Percentiles rank a stretch among this genome's conserved stretches.
phyloP scores from a whole-genome alignment of 306 rosid species.

The Cucurbita moschata region DNA sequence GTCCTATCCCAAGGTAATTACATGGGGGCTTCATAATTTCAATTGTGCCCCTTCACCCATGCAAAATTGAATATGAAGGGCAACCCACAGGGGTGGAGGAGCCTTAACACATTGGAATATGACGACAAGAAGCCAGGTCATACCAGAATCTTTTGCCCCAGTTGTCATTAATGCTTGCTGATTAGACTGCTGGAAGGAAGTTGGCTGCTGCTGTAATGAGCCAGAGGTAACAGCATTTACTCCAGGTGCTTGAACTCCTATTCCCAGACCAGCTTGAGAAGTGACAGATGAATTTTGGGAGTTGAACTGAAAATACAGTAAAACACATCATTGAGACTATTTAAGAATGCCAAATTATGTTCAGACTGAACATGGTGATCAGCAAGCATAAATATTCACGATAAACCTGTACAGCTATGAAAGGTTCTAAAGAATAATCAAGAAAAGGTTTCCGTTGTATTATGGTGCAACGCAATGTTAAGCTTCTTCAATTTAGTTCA shows the following conservation, averaged over 20 bases:
- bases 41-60: not conserved
- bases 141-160: constrained; percentile 59
- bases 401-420: not conserved
- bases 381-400: not conserved
- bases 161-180: constrained; percentile 46
- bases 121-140: not conserved
- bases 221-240: constrained; percentile 49
- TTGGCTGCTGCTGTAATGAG: constrained; percentile 60
- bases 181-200: constrained; percentile 52
- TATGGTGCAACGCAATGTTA: not conserved
- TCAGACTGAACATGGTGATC: not conserved
- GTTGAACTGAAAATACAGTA: constrained; percentile 45
- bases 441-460: not conserved
- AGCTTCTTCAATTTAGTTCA: not conserved
- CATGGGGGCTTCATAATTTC: not conserved
- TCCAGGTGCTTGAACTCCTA: constrained; percentile 65
- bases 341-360: not conserved
- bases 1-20: not conserved
- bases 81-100: not conserved
- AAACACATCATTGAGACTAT: not conserved
- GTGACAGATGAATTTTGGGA: constrained; percentile 57
- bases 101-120: not conserved
- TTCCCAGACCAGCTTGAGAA: constrained; percentile 62
- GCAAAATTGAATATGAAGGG: not conserved
- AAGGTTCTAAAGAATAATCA: not conserved